Percentiles rank a stretch among this genome's conserved stretches.
phyloP scores from a whole-genome alignment of 306 rosid species.

The Acacia crassicarpa region DNA sequence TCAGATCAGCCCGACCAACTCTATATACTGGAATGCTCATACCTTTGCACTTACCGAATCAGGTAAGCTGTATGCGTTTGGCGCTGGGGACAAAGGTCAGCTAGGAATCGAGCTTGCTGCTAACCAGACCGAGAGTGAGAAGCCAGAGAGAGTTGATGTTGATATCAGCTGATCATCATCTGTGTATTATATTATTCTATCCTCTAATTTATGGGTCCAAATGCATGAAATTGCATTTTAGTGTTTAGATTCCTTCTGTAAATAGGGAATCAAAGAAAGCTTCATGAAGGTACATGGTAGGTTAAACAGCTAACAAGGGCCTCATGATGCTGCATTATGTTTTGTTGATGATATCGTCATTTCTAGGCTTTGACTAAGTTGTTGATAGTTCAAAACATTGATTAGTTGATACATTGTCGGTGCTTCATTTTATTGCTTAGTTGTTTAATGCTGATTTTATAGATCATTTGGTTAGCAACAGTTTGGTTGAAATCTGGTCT shows the following conservation, averaged over 20 bases:
- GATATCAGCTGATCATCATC: conserved; percentile 61
- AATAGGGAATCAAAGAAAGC: conserved; percentile 51
- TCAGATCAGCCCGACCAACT: conserved; percentile 90
- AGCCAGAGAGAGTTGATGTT: conserved; percentile 74
- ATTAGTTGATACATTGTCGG: conserved; percentile 49
- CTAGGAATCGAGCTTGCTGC: conserved; percentile 76
- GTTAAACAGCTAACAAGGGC: conserved; percentile 41
- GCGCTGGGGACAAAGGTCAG: conserved; percentile 95
- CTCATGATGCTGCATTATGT: conserved; percentile 35
- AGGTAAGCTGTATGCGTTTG: conserved; percentile 89
- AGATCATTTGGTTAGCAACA: conserved; percentile 24
- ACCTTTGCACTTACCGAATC: conserved; percentile 91
- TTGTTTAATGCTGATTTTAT: conserved; percentile 38
- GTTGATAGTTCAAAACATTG: conserved; percentile 28
- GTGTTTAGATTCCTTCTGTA: conserved; percentile 56
- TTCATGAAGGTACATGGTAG: conserved; percentile 50
- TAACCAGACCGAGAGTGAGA: conserved; percentile 79
- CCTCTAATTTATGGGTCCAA: conserved; percentile 48
- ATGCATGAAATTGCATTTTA: conserved; percentile 57
- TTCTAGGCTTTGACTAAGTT: conserved; percentile 53
- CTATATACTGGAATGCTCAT: conserved; percentile 94
- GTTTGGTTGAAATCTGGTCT: not conserved
- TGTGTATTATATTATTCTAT: conserved; percentile 3
- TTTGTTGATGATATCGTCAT: conserved; percentile 44
- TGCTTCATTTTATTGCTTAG: conserved; percentile 43